Base-by-base conservation (phyloP, 805 yeast genomes). In the Naumovozyma castellii region DNA sequence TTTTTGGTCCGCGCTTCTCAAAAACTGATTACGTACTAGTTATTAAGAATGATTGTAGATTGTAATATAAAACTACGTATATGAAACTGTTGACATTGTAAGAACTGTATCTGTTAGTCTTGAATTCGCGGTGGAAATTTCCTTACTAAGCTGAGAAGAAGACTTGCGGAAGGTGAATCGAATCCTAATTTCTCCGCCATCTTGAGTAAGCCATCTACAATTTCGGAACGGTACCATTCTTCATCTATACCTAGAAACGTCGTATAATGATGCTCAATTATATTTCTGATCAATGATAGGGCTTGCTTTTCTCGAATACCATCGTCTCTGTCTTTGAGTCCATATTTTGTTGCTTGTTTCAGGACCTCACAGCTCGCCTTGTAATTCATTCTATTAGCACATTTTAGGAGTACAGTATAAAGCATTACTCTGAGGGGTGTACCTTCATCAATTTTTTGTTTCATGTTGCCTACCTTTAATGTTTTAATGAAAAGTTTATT, bases 391-490 rank as follows among this genome's bases (percentile, higher is more conserved):
- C 20, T 27, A 29, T 13, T n/a, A 4, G 18, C 34, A n/a, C 42
- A 20, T 37, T 47, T 44, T 19, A 42, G 41, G 25, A 53, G 15
- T 9, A 49, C 37, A 9, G 46, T 35, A 32, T 48, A 47, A 14
- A 49, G 42, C 35, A 39, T 41, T 3, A 46, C 42, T 25, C 56
- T 36, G 13, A 50, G 38, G 1, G 50, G 35, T 5, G 41, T 19
- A 14, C 58, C 53, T 16, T 54, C 56, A 40, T 59, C 64, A 17
- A 54, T 53, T 8, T 49, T 47, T 38, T 59, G 62, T 33, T 57
- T 56, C 49, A 57, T 46, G 35, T 55, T 57, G 3, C 64, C 64
- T 2, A 56, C 62, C 44, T 57, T 57, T 3, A 59, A 37, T 6
- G 50, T 49, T 9, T 49, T 46, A 3, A 53, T 43, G 25, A 50